Conservation (phyloP, 2,329 filamentous ascomycete species). For the Ophiostoma sp. region DNA sequence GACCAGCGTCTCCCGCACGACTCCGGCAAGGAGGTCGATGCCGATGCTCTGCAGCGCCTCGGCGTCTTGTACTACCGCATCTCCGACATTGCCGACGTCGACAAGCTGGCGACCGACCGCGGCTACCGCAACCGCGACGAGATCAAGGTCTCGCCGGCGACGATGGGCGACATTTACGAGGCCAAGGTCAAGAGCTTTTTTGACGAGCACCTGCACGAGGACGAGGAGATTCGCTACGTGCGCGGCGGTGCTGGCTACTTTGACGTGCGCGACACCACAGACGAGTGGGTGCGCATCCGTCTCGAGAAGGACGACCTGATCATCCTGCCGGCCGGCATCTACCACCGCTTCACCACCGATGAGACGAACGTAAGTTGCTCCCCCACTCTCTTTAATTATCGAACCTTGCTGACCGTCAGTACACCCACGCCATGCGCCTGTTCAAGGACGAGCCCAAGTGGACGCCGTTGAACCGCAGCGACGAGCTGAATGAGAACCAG, state of each 20-base stretch:
- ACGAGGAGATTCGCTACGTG: slow-evolving; percentile 97
- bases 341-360: slow-evolving; percentile 96
- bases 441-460: slow-evolving; percentile 99
- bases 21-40: slow-evolving; percentile 69
- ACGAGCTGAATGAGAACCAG: slow-evolving; percentile 74
- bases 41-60: slow-evolving; percentile 66
- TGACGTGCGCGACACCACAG: slow-evolving; percentile 78
- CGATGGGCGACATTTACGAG: slow-evolving; percentile 86
- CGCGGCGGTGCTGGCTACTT: slow-evolving; percentile 87
- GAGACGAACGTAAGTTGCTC: slow-evolving; percentile 71
- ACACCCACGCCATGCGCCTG: slow-evolving; percentile 90
- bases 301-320: slow-evolving; percentile 87
- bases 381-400: background rate
- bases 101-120: slow-evolving; percentile 71
- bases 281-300: slow-evolving; percentile 85
- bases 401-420: slow-evolving; percentile 53
- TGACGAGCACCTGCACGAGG: slow-evolving; percentile 92
- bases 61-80: slow-evolving; percentile 79
- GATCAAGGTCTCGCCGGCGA: slow-evolving; percentile 81
- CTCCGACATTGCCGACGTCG: slow-evolving; percentile 64
- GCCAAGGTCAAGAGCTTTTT: slow-evolving; percentile 94
- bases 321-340: slow-evolving; percentile 91
- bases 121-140: slow-evolving; percentile 94
- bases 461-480: slow-evolving; percentile 83
- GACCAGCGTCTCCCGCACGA: slow-evolving; percentile 92